These are phyloP conservation scores for Talaromyces amestolkiae DNA, from an alignment of 2,329 filamentous ascomycete species.

Conservation along the genomic window DNA sequence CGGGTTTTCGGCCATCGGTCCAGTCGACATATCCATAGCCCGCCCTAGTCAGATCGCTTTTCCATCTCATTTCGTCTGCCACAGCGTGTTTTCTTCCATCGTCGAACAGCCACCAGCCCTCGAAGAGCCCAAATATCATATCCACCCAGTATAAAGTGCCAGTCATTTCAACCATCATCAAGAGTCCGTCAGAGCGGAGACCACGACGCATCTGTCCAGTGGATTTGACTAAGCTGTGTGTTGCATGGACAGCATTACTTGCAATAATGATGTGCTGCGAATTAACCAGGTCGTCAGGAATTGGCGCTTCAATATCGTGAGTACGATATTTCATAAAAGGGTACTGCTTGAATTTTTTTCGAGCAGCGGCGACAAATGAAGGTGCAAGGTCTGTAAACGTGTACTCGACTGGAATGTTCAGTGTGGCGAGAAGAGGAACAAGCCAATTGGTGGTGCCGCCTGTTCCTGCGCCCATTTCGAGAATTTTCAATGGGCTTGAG, in stretches of 20 bases:
- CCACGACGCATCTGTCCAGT: neutral
- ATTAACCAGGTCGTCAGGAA: constrained; percentile 18
- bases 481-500: neutral
- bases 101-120: constrained; percentile 42
- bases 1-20: constrained; percentile 23
- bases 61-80: constrained; percentile 21
- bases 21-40: constrained; percentile 26
- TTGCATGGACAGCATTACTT: neutral
- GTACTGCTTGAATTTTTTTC: constrained; percentile 29
- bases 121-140: constrained; percentile 37
- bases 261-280: neutral
- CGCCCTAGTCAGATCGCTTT: constrained; percentile 19
- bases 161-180: neutral
- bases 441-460: constrained; percentile 10
- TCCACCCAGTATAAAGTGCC: constrained; percentile 31
- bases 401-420: constrained; percentile 35
- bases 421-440: constrained; percentile 11
- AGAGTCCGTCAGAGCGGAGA: neutral
- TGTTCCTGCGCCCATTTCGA: constrained; percentile 15
- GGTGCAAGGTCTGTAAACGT: constrained; percentile 41
- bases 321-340: constrained; percentile 31
- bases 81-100: constrained; percentile 31
- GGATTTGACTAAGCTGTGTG: neutral
- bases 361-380: constrained; percentile 35
- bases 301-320: constrained; percentile 33